Conservation (phyloP, 1,284 basidiomycete species). For the Ganoderma multipileum region DNA sequence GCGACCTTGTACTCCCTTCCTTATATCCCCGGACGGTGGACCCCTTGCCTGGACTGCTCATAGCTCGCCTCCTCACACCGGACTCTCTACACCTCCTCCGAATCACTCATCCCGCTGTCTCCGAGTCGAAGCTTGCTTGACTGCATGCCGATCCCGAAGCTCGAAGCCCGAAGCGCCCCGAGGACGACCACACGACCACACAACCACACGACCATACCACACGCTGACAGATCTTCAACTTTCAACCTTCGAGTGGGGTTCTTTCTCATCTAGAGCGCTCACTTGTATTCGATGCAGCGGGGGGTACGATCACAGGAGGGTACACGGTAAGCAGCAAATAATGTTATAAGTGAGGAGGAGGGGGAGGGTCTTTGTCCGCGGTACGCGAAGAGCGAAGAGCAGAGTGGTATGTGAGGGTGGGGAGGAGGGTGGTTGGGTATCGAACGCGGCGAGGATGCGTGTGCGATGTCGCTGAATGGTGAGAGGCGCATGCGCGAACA, state of each 20-base stretch:
- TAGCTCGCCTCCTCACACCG: no score
- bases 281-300: constrained; percentile 33
- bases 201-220: not conserved
- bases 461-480: constrained; percentile 9
- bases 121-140: no score
- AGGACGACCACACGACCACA: no score
- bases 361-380: constrained; percentile 15
- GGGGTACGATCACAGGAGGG: constrained; percentile 24
- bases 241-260: no score
- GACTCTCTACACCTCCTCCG: not conserved
- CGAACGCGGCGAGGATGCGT: not conserved
- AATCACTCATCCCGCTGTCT: not conserved
- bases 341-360: constrained; percentile 36
- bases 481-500: not conserved
- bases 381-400: constrained; percentile 1
- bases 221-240: not conserved
- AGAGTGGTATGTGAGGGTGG: constrained; percentile 6
- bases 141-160: not conserved
- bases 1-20: constrained; percentile 10
- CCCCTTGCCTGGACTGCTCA: not conserved
- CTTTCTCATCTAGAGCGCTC: constrained; percentile 32
- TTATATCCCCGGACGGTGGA: not conserved
- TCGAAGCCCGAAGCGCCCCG: not conserved
- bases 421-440: not conserved
- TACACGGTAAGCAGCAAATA: constrained; percentile 34